Percentiles rank a stretch among this genome's conserved stretches.
Conservation (phyloP, 2,329 filamentous ascomycete genomes). For the Aspergillus puulaauensis region DNA sequence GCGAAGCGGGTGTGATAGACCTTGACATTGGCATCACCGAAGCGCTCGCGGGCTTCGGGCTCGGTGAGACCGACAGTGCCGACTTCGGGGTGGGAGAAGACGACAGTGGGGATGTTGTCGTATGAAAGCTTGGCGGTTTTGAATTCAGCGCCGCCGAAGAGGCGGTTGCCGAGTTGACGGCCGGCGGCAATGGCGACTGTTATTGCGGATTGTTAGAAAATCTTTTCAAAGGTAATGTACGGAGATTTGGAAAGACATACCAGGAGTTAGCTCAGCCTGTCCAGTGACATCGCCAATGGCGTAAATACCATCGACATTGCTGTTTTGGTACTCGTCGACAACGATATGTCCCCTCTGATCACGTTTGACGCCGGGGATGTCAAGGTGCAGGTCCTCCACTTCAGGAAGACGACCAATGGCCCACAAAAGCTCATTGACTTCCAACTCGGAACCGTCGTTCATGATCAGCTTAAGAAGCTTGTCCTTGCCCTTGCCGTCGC, state of each 20-base stretch:
- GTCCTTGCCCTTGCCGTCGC: slow-evolving; percentile 46
- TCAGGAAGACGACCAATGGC: slow-evolving; percentile 50
- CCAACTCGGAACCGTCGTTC: slow-evolving; percentile 44
- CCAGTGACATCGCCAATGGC: slow-evolving; percentile 54
- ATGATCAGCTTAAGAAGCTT: slow-evolving; percentile 47
- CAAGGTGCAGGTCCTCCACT: slow-evolving; percentile 43
- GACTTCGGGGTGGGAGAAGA: slow-evolving; percentile 53
- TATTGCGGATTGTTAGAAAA: not conserved
- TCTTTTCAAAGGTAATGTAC: not conserved
- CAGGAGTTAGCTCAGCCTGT: slow-evolving; percentile 51
- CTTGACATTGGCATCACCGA: slow-evolving; percentile 52
- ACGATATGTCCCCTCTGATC: slow-evolving; percentile 41
- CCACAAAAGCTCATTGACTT: slow-evolving; percentile 53
- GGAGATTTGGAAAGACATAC: slow-evolving; percentile 27
- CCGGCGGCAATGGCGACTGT: slow-evolving; percentile 53
- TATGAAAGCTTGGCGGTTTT: slow-evolving; percentile 48
- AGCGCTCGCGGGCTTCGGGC: slow-evolving; percentile 47
- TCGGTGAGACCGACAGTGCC: slow-evolving; percentile 52
- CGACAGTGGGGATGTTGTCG: slow-evolving; percentile 53
- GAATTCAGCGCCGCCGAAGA: slow-evolving; percentile 49
- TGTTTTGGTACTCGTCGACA: slow-evolving; percentile 54
- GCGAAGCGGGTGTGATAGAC: slow-evolving; percentile 51
- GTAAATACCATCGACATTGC: slow-evolving; percentile 48
- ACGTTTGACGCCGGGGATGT: slow-evolving; percentile 44
- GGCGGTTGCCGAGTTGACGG: slow-evolving; percentile 49